Base-by-base conservation (phyloP, 805 yeast genomes). In the Blastobotrys chiropterorum region DNA sequence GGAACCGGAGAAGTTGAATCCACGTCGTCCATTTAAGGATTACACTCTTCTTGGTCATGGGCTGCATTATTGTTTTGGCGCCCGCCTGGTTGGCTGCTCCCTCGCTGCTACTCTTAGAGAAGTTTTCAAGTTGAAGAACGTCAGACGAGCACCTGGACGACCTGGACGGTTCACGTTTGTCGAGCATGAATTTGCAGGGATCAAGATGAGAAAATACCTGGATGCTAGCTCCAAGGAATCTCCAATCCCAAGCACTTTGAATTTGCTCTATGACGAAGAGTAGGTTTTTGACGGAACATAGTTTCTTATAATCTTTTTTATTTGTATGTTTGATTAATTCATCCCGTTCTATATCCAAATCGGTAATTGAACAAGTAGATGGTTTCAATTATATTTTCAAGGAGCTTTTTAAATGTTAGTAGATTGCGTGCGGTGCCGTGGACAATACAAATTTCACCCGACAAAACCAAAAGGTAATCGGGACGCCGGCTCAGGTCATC, bases 191-290 rank as follows among this genome's bases (percentile, higher is more conserved):
- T 43, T 43, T 13, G 46, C 46, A 6, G 46, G 46, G 5, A 43
- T 43, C 13, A 43, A 43, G 31, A 43, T 43, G 46, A 3, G 46
- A 43, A 43, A 43, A 19, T 43, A 43, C 46, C 21, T 43, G 34
- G 46, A 43, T 43, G 15, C 46, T 3, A 43, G 21, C 16, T 43
- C 26, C 34, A 43, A 43, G 31, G 46, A 43, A 43, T 43, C 46
- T 6, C 46, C 46, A 43, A 43, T 43, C 6, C 46, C 46, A 22
- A 43, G 46, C 31, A 43, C 46, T 20, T 31, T 43, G n/a, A 43
- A 20, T 3, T 6, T 43, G 31, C 7, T 21, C 30, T 43, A 43
- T 13, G 46, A 43, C n/a, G 46, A 43, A 20, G 46, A 43, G 31
- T 43, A 39, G n/a, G 34, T 11, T 26, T 26, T 26, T 6, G 5